These are phyloP conservation scores for Sporisorium scitamineum DNA, from an alignment of 1,284 basidiomycete species.

Conservation along the genomic window DNA sequence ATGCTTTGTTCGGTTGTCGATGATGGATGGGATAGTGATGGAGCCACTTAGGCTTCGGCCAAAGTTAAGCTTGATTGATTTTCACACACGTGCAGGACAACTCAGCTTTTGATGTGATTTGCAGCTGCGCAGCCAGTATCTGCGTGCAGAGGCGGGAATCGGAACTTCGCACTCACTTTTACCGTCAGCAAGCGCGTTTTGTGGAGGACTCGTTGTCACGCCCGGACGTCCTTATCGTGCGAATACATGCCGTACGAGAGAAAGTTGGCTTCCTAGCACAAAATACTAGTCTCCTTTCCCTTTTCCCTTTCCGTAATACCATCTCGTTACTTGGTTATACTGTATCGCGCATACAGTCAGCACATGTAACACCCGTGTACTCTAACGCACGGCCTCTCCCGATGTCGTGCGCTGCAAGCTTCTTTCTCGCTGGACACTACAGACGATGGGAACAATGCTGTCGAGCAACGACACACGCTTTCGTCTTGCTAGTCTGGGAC, in stretches of 20 bases:
- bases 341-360: no score
- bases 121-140: neutral
- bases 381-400: neutral
- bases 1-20: neutral
- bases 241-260: no score
- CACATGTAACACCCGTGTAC: no score
- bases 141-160: neutral
- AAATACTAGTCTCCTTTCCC: no score
- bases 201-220: neutral
- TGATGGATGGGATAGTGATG: neutral
- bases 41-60: no score
- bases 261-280: no score
- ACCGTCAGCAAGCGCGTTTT: slow-evolving; percentile 6
- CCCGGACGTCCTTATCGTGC: no score
- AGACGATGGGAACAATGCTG: neutral
- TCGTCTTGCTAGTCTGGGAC: no score
- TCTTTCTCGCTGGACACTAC: neutral
- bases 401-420: neutral
- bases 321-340: no score
- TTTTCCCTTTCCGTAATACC: no score
- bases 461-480: neutral
- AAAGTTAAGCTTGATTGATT: no score
- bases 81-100: slow-evolving; percentile 3
- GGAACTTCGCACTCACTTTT: slow-evolving; percentile 3
- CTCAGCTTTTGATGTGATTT: neutral